A percentile compares a stretch with the other conserved stretches of the same genome.
Evolutionary conservation across 2,329 filamentous ascomycete species (phyloP).

Genomic region (Pseudocercospora ulei): DNA sequence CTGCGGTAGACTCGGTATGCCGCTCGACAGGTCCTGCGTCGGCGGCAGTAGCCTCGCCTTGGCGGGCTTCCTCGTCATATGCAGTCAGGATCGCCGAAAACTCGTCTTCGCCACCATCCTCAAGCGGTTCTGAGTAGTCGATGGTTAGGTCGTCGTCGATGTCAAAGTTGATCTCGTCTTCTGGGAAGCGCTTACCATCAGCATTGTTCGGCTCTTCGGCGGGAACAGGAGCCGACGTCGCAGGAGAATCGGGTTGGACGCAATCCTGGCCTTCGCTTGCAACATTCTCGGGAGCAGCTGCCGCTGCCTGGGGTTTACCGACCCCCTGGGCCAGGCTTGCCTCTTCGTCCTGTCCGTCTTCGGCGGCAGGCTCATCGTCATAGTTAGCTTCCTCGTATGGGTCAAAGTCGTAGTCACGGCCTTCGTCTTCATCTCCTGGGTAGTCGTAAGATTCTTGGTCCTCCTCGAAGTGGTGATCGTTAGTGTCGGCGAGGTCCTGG

Average conservation of each 20-base stretch:
- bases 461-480: conserved; percentile 17
- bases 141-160: conserved; percentile 27
- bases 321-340: no score
- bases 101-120: conserved; percentile 20
- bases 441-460: conserved; percentile 12
- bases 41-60: background rate
- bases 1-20: no score
- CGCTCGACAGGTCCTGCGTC: no score
- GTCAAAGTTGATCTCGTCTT: conserved; percentile 25
- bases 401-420: conserved; percentile 11
- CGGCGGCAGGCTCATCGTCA: conserved; percentile 11
- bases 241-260: conserved; percentile 19
- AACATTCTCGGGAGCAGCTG: background rate
- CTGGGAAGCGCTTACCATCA: conserved; percentile 27
- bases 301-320: background rate
- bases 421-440: conserved; percentile 9
- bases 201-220: conserved; percentile 20
- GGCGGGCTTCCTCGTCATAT: background rate
- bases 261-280: conserved; percentile 10
- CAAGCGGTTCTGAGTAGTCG: conserved; percentile 20
- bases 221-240: conserved; percentile 25
- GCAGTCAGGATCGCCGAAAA: conserved; percentile 14
- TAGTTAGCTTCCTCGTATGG: conserved; percentile 13
- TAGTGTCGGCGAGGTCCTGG: conserved; percentile 11
- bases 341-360: conserved; percentile 8